Percentiles rank a stretch among this genome's conserved stretches.
Conservation (phyloP, 169 alveolate species). For the Toxoplasma gondii region DNA sequence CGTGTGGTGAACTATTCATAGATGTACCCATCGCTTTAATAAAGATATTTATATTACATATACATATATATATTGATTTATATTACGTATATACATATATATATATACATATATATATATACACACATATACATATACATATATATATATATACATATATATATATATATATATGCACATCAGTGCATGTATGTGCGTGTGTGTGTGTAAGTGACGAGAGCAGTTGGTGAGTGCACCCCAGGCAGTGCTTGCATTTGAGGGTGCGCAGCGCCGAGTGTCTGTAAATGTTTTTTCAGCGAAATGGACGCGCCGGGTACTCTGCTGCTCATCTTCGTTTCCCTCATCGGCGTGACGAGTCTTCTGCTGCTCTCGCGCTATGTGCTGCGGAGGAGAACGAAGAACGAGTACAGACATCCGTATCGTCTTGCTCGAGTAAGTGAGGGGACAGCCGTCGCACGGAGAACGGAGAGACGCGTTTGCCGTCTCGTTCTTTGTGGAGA, state of each 20-base stretch:
- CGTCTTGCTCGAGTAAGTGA: not conserved
- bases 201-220: not conserved
- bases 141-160: not conserved
- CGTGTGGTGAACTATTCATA: no score
- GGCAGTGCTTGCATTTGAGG: no score
- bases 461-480: not conserved
- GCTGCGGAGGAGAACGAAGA: not conserved
- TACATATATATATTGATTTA: no score
- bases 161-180: not conserved
- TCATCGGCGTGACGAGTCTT: not conserved
- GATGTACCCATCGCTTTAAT: no score
- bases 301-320: not conserved
- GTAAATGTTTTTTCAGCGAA: not conserved
- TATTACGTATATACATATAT: no score
- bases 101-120: not conserved
- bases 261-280: not conserved
- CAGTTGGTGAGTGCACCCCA: no score
- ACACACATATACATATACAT: not conserved
- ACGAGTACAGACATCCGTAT: not conserved
- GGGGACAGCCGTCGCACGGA: not conserved
- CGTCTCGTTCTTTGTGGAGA: no score
- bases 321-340: not conserved
- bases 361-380: constrained; percentile 9
- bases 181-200: not conserved
- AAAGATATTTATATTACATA: no score